These are phyloP conservation scores for Euphorbia pulcherrima DNA, from an alignment of 345 rosid species.

Conservation along the genomic window DNA sequence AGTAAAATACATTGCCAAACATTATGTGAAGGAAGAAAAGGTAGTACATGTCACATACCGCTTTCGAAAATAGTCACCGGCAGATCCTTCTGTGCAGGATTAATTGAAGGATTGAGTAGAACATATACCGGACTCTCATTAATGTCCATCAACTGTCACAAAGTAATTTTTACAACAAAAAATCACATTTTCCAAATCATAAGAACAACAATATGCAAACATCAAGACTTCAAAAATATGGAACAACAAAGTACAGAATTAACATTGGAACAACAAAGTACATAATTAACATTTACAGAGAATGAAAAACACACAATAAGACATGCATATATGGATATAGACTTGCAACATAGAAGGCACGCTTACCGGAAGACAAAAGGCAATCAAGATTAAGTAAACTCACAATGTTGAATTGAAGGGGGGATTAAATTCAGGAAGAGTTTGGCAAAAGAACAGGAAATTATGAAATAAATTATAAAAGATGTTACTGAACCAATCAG, in stretches of 20 bases:
- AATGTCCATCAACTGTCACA: constrained; percentile 84
- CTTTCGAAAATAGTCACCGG: constrained; percentile 87
- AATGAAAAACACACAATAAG: not conserved
- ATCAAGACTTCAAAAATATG: not conserved
- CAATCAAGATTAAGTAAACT: not conserved
- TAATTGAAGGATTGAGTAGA: constrained; percentile 80
- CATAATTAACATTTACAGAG: not conserved
- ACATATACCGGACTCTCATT: constrained; percentile 94
- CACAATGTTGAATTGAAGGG: not conserved
- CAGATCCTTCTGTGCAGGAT: constrained; percentile 87
- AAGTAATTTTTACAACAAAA: not conserved
- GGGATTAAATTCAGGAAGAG: not conserved
- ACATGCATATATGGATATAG: not conserved
- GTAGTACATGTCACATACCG: constrained; percentile 39
- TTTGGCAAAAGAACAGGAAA: not conserved
- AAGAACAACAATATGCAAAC: not conserved
- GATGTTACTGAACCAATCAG: not conserved
- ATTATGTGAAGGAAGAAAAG: not conserved
- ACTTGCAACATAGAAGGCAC: not conserved
- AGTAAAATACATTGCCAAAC: not conserved
- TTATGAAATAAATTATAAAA: not conserved
- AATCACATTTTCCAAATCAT: not conserved
- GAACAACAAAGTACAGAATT: not conserved
- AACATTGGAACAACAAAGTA: not conserved
- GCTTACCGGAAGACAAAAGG: not conserved